Evolutionary conservation across 768 basidiomycete genomes (phyloP), one percentile per base, ranked within the genome.

Genomic region (Cystofilobasidium macerans): DNA sequence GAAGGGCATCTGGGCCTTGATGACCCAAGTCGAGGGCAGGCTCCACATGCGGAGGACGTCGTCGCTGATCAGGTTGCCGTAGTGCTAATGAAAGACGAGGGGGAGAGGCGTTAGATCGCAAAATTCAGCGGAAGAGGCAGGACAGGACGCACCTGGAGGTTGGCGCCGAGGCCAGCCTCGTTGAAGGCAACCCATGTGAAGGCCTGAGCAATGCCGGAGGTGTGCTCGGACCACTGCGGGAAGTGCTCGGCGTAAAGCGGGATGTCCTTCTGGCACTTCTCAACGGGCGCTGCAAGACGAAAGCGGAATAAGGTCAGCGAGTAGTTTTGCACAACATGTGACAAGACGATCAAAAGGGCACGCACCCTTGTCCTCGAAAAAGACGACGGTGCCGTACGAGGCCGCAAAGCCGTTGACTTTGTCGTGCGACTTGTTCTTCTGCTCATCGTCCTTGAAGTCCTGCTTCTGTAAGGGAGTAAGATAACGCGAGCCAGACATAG

Each of bases 301-400:
- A 48, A 16, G 6, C 14, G 36, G 5, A 33, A 38, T 32, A 20
- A 22, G 24, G 54, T 51, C 6, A 26, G 33, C 4, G 22, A 40
- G 36, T 20, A 24, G n/a, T 5, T 28, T 7, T 14, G 24, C 51
- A 33, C 30, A 53, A 35, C 28, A 16, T 18, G 48, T 2, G 30
- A n/a, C 16, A 7, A 30, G 20, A 22, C 20, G 16, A 47, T 6
- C 20, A 40, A 26, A 14, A 8, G 22, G 24, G 35, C n/a, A 58
- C 64, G 22, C 28, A 65, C 64, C 56, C 30, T 70, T 36, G 69
- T 78, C 78, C 40, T 76, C 75, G 62, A 76, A 77, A 70, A 77
- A 72, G 32, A 77, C 63, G 60, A 78, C 73, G 28, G 78, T 76
- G 32, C 77, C 78, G 65, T 74, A 71, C 8, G 72, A 76, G 14